Percentiles rank a stretch among this genome's conserved stretches.
phyloP scores from a whole-genome alignment of 2,329 filamentous ascomycete genomes.

The Madurella fahalii region DNA sequence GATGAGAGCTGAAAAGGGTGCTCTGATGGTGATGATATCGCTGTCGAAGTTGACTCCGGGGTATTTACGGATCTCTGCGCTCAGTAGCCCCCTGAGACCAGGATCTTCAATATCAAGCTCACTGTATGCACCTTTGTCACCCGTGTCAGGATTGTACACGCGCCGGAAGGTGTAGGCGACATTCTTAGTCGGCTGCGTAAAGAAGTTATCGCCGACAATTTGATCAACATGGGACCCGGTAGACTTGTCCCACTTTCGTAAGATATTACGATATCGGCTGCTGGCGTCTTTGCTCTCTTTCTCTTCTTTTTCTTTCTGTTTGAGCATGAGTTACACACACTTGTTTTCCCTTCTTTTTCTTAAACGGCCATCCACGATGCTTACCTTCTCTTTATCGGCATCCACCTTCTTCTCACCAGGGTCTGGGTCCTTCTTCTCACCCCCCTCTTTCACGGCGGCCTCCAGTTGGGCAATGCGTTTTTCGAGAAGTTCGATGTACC shows the following conservation, averaged over 20 bases:
- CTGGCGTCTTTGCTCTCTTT: not conserved
- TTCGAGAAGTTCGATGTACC: not conserved
- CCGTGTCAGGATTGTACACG: constrained; percentile 10
- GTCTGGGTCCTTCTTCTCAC: not conserved
- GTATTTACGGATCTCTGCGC: constrained; percentile 14
- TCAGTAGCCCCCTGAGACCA: constrained; percentile 12
- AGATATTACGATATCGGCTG: constrained; percentile 9
- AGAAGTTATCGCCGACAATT: constrained; percentile 5
- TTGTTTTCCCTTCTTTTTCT: too few species aligned
- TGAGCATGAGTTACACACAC: not conserved
- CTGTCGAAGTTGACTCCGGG: constrained; percentile 17
- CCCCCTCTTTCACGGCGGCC: not conserved
- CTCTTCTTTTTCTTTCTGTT: not conserved
- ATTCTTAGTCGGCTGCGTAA: constrained; percentile 9
- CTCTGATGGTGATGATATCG: constrained; percentile 11
- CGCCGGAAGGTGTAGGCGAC: constrained; percentile 18
- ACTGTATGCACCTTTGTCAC: constrained; percentile 10
- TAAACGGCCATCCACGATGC: not conserved
- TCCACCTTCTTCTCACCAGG: not conserved
- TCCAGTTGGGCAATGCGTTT: not conserved
- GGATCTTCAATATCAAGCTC: constrained; percentile 17
- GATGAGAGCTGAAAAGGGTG: constrained; percentile 16
- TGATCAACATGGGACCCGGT: constrained; percentile 14
- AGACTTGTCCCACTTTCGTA: constrained; percentile 15
- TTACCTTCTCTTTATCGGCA: not conserved